Evolutionary conservation across 2,329 filamentous ascomycete species (phyloP), one percentile per base, ranked within the genome.

Genomic region (Aspergillus sp.): DNA sequence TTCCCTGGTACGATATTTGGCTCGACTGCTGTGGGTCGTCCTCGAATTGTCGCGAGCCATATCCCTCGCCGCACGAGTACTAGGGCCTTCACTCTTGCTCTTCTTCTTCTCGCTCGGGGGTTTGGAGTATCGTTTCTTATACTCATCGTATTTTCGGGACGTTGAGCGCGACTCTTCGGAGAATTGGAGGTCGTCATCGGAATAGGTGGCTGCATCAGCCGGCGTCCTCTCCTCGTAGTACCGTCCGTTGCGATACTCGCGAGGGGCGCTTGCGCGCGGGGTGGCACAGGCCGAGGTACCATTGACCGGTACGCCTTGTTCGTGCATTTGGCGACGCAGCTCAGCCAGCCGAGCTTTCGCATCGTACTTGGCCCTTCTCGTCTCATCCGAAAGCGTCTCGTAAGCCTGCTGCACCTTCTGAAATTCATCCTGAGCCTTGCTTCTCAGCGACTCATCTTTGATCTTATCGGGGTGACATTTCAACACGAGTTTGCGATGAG

Each of bases 381-480:
- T 82, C 28, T 94, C 90, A 72, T 97, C 89, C 70, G 87, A 91
- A 62, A 99, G 85, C 30, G 95, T 82, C 77, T 98, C 95, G 78
- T 97, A 99, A 54, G 95, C 93, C 69, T 93, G 87, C 76, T 97
- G 93, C 36, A 98, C 91, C 74, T 87, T 88, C 77, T 97, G 92
- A 72, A 98, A 99, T 77, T 96, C 89, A 68, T 92, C 89, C 69
- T 91, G 87, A 76, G 93, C 96, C 68, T 87, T 81, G 61, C 87
- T 86, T 78, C 95, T 96, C 70, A 90, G 81, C 15, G 86, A 81
- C 56, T 89, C 87, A 70, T 96, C 87, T 67, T 92, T 89, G 64
- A 96, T 87, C 79, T 97, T 96, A 82, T 97, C 93, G 36, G 93
- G 93, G 69, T 97, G 93, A 73, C 90, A 93, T 76, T 91, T 92